A percentile compares a stretch with the other conserved stretches of the same genome.
phyloP scores from a whole-genome alignment of 495 filamentous ascomycete species.

The Lasiosphaeria miniovina region DNA sequence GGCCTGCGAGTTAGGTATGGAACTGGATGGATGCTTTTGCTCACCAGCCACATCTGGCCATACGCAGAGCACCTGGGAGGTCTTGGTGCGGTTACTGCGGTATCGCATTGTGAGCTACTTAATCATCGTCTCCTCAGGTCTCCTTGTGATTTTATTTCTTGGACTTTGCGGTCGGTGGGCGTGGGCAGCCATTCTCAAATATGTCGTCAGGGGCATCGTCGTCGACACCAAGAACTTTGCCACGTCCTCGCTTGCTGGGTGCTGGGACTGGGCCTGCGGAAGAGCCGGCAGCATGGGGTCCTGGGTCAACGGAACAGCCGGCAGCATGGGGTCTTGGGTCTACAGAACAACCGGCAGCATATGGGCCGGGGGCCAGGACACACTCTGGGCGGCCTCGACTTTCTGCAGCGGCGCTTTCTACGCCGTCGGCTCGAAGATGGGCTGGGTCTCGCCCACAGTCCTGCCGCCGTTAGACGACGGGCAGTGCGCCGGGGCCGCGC shows the following conservation, averaged over 20 bases:
- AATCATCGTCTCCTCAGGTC: too few relatives aligned
- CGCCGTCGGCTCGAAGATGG: neutral
- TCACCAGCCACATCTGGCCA: neutral
- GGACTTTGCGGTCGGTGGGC: too few relatives aligned
- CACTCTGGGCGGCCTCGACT: neutral
- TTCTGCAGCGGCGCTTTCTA: neutral
- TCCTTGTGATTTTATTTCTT: too few relatives aligned
- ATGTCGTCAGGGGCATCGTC: too few relatives aligned
- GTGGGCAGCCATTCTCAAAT: too few relatives aligned
- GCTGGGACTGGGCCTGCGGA: too few relatives aligned
- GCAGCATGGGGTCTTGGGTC: neutral
- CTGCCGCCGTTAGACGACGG: neutral
- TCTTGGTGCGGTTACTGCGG: too few relatives aligned
- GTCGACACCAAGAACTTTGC: too few relatives aligned
- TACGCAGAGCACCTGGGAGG: too few relatives aligned
- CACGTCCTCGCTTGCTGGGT: too few relatives aligned
- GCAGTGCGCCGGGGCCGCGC: neutral
- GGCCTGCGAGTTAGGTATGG: neutral
- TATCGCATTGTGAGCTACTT: too few relatives aligned
- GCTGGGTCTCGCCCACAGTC: neutral
- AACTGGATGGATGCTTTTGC: neutral
- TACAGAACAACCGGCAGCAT: neutral
- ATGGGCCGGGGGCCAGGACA: neutral
- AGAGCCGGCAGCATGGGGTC: neutral
- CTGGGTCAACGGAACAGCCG: too few relatives aligned